These are phyloP conservation scores for Schizophyllum amplum DNA, from an alignment of 1,284 basidiomycete species.

Conservation along the genomic window DNA sequence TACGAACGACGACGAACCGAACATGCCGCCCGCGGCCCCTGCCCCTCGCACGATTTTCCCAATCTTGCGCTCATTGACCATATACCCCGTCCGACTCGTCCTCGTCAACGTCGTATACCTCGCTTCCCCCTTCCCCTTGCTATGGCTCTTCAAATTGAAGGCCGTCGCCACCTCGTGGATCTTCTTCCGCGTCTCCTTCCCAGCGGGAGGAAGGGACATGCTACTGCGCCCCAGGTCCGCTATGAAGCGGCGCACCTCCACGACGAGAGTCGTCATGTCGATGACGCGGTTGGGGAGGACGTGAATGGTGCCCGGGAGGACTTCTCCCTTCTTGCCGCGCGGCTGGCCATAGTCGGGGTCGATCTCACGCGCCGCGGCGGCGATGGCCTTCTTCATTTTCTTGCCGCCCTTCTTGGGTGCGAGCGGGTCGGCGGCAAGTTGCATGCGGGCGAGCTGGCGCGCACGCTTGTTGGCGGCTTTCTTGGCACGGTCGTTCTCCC, in stretches of 20 bases:
- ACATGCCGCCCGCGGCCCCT: conserved; percentile 23
- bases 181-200: conserved; percentile 58
- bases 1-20: conserved; percentile 23
- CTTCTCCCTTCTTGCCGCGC: too few species aligned
- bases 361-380: conserved; percentile 36
- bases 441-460: conserved; percentile 50
- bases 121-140: conserved; percentile 56
- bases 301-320: conserved; percentile 18
- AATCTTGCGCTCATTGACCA: conserved; percentile 51
- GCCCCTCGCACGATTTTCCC: conserved; percentile 39
- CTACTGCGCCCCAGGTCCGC: conserved; percentile 40
- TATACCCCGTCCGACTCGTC: conserved; percentile 47
- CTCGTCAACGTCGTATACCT: conserved; percentile 67
- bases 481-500: conserved; percentile 74
- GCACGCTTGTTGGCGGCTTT: conserved; percentile 73
- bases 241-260: conserved; percentile 66
- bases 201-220: conserved; percentile 71
- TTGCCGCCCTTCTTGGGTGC: conserved; percentile 53
- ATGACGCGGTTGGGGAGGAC: conserved; percentile 44
- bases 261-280: conserved; percentile 52
- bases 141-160: conserved; percentile 72
- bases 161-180: conserved; percentile 73
- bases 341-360: conserved; percentile 21
- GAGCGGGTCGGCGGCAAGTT: conserved; percentile 48
- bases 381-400: conserved; percentile 59